Evolutionary conservation across 2,329 filamentous ascomycete species (phyloP).

Genomic region (Arachnomyces sp.): DNA sequence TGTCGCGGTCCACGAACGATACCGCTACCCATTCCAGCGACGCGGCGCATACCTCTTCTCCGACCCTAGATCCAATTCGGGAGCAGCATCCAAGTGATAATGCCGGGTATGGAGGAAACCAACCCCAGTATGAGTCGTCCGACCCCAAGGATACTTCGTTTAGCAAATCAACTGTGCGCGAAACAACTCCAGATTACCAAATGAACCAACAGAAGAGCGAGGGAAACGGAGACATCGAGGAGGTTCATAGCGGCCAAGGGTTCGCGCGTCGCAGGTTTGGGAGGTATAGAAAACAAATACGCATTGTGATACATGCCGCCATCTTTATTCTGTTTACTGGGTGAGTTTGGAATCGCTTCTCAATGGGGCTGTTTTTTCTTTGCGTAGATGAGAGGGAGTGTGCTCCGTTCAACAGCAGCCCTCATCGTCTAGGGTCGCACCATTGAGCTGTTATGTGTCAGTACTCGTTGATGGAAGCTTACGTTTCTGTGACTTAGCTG

Average conservation of each 20-base stretch:
- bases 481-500: slow-evolving; percentile 40
- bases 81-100: slow-evolving; percentile 36
- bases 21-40: not conserved
- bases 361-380: not conserved
- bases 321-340: slow-evolving; percentile 47
- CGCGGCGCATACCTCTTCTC: slow-evolving; percentile 17
- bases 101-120: slow-evolving; percentile 27
- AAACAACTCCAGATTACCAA: slow-evolving; percentile 22
- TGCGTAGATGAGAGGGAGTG: not conserved
- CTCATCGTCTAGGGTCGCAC: not conserved
- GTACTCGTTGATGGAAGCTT: slow-evolving; percentile 9
- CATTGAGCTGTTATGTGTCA: not conserved
- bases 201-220: slow-evolving; percentile 16
- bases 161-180: slow-evolving; percentile 31
- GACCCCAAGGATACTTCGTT: slow-evolving; percentile 41
- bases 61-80: slow-evolving; percentile 29
- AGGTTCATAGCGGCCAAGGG: slow-evolving; percentile 31
- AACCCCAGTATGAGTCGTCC: slow-evolving; percentile 37
- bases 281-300: slow-evolving; percentile 25
- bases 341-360: slow-evolving; percentile 30
- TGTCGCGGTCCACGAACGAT: slow-evolving; percentile 5
- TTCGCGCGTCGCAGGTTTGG: slow-evolving; percentile 20
- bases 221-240: slow-evolving; percentile 32
- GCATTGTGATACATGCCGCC: slow-evolving; percentile 38
- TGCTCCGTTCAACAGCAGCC: not conserved